A percentile compares a stretch with the other conserved stretches of the same genome.
Conservation (phyloP, 306 rosid species). For the Prunus mira region DNA sequence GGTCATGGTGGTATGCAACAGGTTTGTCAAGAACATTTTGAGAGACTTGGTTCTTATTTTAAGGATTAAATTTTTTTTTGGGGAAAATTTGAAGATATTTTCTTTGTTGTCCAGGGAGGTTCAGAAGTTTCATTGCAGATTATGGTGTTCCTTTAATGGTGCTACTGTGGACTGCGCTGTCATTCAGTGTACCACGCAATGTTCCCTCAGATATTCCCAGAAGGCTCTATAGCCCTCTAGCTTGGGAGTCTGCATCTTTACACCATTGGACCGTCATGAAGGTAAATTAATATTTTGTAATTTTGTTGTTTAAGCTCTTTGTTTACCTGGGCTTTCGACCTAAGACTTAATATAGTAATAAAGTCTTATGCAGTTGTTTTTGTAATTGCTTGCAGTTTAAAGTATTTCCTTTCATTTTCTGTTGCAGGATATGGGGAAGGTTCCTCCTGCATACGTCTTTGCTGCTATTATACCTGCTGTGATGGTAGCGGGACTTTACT, state of each 20-base stretch:
- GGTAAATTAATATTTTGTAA: slow-evolving; percentile 35
- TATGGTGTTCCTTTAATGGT: slow-evolving; percentile 90
- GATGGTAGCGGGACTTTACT: slow-evolving; percentile 86
- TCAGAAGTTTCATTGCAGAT: slow-evolving; percentile 73
- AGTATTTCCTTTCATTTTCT: background rate
- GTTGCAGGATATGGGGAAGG: slow-evolving; percentile 79
- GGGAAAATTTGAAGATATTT: slow-evolving; percentile 5
- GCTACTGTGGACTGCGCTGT: slow-evolving; percentile 65
- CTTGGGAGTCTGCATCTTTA: slow-evolving; percentile 70
- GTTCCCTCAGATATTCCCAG: slow-evolving; percentile 78
- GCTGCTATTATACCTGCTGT: slow-evolving; percentile 74
- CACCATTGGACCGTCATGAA: slow-evolving; percentile 74
- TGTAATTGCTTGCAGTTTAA: background rate
- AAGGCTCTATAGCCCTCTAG: slow-evolving; percentile 68
- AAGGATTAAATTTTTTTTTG: background rate
- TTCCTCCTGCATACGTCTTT: slow-evolving; percentile 57
- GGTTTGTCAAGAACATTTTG: slow-evolving; percentile 40
- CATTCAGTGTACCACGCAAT: slow-evolving; percentile 53
- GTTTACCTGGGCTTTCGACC: background rate
- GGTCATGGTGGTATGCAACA: slow-evolving; percentile 85
- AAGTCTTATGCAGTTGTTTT: background rate
- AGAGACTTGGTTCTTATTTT: background rate
- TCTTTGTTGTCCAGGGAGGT: slow-evolving; percentile 42
- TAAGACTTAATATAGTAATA: background rate
- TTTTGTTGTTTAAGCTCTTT: background rate